A percentile compares a stretch with the other conserved stretches of the same genome.
Evolutionary conservation across 768 basidiomycete genomes (phyloP).

Genomic region (Rhizopogon vinicolor): DNA sequence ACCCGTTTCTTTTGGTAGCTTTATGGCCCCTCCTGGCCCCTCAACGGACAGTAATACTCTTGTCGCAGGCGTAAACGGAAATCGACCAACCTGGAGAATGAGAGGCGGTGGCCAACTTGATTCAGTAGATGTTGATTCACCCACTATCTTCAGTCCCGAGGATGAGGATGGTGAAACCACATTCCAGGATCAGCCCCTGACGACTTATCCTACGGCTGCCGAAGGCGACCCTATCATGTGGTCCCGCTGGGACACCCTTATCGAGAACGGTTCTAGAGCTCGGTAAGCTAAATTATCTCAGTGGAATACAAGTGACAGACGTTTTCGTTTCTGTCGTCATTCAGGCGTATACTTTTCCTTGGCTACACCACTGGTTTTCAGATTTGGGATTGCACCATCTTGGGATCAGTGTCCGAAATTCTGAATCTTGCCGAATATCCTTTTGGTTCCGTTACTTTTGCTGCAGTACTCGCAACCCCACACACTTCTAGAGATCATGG

Average conservation of each 20-base stretch:
- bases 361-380: slow-evolving; percentile 51
- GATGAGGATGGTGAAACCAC: slow-evolving; percentile 14
- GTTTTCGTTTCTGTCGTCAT: not conserved
- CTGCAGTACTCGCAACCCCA: slow-evolving; percentile 37
- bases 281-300: slow-evolving; percentile 9
- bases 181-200: slow-evolving; percentile 10
- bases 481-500: slow-evolving; percentile 20
- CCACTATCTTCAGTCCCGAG: slow-evolving; percentile 13
- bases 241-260: slow-evolving; percentile 28
- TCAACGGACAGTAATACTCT: not conserved
- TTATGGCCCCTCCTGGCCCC: slow-evolving; percentile 27
- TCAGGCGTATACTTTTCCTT: slow-evolving; percentile 45
- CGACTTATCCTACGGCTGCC: slow-evolving; percentile 25
- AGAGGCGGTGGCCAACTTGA: slow-evolving; percentile 3
- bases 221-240: slow-evolving; percentile 28
- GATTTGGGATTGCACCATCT: slow-evolving; percentile 57
- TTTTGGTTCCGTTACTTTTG: slow-evolving; percentile 33
- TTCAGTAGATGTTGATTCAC: slow-evolving; percentile 12
- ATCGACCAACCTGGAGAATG: slow-evolving; percentile 6
- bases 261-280: slow-evolving; percentile 12
- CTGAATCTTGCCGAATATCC: slow-evolving; percentile 41
- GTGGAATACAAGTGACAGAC: not conserved
- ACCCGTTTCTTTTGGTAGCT: slow-evolving; percentile 44
- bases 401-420: slow-evolving; percentile 47
- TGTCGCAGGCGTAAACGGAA: not conserved